Base-by-base conservation (phyloP, 2,329 filamentous ascomycete genomes). In the Diaporthe sp. region DNA sequence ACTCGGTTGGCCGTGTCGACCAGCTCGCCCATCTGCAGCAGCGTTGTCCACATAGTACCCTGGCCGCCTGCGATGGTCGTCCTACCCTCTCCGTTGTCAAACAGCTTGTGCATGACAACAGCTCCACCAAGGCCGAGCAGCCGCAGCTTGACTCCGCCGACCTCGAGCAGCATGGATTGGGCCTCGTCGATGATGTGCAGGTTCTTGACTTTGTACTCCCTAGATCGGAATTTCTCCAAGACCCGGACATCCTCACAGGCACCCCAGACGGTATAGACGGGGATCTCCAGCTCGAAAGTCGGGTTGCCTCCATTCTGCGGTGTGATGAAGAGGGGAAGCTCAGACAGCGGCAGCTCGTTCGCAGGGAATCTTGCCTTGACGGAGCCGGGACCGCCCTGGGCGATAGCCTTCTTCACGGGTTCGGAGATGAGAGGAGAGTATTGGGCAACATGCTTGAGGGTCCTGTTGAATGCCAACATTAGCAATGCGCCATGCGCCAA, bases 61-160 rank as follows among this genome's bases (percentile, higher is more conserved):
- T 99, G 97, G 28, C 97, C 97, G 83, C 97, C 97, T 31, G 97
- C 97, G 85, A 99, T 99, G 2, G 97, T 99, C 70, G 97, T 99
- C 85, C 96, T 93, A 76, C 97, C 97, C 83, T 99, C 97, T 73
- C 97, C 97, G 80, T 99, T 99, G 85, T 99, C 97, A 82, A 99
- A 99, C 25, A 99, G 91, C 89, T 99, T 99, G 90, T 99, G 97
- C 95, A 99, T 99, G 76, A 99, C 97, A 7, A 99, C 96, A 9
- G 97, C 97, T 81, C 97, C 97, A 79, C 97, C 97, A 46, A 99
- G 90, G 77, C 97, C 97, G 42, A 99, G 91, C 68, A 99, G 90
- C 81, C 97, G 94, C 78, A 99, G 92, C 90, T 98, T 98, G 73
- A 99, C 95, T 75, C 97, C 97, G 74, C 96, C 97, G 76, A 98